Conservation (phyloP, 2,329 filamentous ascomycete genomes). For the Pseudocercospora vitis region DNA sequence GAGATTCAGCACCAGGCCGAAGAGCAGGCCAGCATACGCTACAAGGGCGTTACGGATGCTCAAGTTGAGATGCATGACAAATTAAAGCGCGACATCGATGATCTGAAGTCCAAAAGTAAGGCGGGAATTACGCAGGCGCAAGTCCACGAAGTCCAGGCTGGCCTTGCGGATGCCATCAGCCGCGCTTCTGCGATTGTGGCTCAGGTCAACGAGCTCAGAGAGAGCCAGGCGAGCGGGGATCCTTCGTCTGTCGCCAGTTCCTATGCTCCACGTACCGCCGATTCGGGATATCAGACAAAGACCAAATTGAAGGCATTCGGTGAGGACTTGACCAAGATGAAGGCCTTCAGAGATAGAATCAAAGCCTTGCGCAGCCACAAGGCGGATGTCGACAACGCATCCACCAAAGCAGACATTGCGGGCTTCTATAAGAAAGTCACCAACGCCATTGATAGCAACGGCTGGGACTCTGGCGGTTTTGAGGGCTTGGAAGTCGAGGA, state of each 20-base stretch:
- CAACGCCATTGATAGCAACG: slow-evolving; percentile 6
- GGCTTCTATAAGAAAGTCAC: background rate
- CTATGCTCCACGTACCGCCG: background rate
- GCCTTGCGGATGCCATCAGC: background rate
- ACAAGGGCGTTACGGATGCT: slow-evolving; percentile 1
- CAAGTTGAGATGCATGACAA: slow-evolving; percentile 7
- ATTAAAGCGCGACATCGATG: slow-evolving; percentile 2
- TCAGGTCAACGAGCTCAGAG: background rate
- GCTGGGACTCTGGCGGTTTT: background rate
- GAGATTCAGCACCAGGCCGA: background rate
- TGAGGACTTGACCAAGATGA: slow-evolving; percentile 3
- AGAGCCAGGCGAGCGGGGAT: background rate
- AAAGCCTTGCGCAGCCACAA: background rate
- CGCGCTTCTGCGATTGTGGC: background rate
- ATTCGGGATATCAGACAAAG: slow-evolving; percentile 3
- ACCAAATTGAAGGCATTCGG: background rate
- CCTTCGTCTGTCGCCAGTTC: background rate
- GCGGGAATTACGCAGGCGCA: slow-evolving; percentile 2
- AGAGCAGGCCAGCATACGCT: background rate
- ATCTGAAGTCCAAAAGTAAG: too few relatives aligned
- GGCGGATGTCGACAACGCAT: background rate
- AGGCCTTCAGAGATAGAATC: background rate
- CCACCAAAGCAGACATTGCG: background rate
- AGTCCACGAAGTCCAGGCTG: background rate
- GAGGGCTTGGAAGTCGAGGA: background rate